Evolutionary conservation across 2,329 filamentous ascomycete species (phyloP), one percentile per base, ranked within the genome.

Genomic region (Harringtonia aguacate): DNA sequence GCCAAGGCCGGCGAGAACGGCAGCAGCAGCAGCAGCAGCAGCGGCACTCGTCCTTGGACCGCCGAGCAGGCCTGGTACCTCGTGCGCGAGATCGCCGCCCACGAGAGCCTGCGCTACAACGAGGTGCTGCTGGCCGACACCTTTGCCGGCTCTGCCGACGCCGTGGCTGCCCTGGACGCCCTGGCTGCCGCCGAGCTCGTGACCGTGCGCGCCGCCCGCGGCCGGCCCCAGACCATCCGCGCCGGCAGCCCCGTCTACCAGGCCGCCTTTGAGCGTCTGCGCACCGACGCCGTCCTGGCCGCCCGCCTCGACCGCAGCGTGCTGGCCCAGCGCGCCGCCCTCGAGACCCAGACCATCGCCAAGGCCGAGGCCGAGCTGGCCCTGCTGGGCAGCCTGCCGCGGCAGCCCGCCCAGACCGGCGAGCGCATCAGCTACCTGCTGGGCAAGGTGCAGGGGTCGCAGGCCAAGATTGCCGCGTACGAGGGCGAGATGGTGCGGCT

Each of bases 1-100:
- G 76, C 79, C 37, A 75, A 75, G 41, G 58, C 66, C 2, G 59
- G 58, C 15, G 58, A 65, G 15, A 60, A 36, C 12, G 15, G 17
- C 9, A 30, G 44, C 18, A 38, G 35, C 8, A 21, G 58, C 34
- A 57, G 37, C 21, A 14, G 44, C 12, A 10, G 59, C 58, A 15
- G 60, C 65, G 15, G 60, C 28, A 22, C 10, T 18, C 13, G 38
- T 30, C 13, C 75, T 43, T 97, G 87, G 85, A 85, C 81, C 0
- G 70, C 79, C 5, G 81, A 92, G 56, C 92, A 97, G 66, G 90
- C 87, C 0, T 97, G 92, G 92, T 75, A 83, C 47, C 66, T 98
- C 3, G 81, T 97, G 61, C 89, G 85, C 57, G 70, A 76, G 27
- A 77, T 98, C 14, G 82, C 86, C 0, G 61, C 73, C n/a, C 39